Conservation (phyloP, 306 rosid species). For the Citrullus mucosospermus region DNA sequence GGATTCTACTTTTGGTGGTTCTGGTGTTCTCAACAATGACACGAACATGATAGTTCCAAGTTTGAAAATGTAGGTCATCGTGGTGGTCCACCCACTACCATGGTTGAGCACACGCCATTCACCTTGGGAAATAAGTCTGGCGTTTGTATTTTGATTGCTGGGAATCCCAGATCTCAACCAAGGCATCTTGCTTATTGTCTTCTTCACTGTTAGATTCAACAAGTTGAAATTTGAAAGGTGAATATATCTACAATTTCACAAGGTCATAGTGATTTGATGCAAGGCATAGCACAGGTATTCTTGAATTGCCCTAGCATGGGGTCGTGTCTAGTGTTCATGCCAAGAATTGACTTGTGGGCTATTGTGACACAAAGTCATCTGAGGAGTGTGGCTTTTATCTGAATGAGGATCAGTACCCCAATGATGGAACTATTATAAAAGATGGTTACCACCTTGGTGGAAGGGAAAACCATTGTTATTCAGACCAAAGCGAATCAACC, state of each 20-base stretch:
- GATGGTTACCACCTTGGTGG: constrained; percentile 20
- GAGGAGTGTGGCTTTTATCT: constrained; percentile 34
- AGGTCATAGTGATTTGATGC: constrained; percentile 76
- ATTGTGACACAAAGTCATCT: constrained; percentile 27
- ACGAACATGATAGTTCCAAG: constrained; percentile 4
- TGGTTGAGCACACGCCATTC: constrained; percentile 22
- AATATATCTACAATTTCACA: constrained; percentile 87
- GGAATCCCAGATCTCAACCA: constrained; percentile 72
- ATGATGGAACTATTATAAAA: constrained; percentile 13
- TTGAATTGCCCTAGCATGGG: constrained; percentile 55
- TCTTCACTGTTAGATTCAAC: constrained; percentile 71
- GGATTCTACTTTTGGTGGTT: constrained; percentile 20
- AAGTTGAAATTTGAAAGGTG: constrained; percentile 58
- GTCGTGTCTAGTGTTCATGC: constrained; percentile 67
- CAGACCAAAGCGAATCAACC: constrained; percentile 23
- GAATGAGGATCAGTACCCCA: constrained; percentile 18
- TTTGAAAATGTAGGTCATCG: constrained; percentile 20
- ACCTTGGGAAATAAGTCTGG: constrained; percentile 20
- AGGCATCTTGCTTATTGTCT: constrained; percentile 91
- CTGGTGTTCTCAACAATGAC: constrained; percentile 27
- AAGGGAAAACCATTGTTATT: constrained; percentile 23
- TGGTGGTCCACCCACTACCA: constrained; percentile 24
- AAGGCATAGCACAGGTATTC: constrained; percentile 70
- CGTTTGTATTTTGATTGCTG: constrained; percentile 61
- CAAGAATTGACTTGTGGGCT: constrained; percentile 93